A percentile compares a stretch with the other conserved stretches of the same genome.
phyloP scores from a whole-genome alignment of 2,329 filamentous ascomycete genomes.

The Calonectria leucothoes region DNA sequence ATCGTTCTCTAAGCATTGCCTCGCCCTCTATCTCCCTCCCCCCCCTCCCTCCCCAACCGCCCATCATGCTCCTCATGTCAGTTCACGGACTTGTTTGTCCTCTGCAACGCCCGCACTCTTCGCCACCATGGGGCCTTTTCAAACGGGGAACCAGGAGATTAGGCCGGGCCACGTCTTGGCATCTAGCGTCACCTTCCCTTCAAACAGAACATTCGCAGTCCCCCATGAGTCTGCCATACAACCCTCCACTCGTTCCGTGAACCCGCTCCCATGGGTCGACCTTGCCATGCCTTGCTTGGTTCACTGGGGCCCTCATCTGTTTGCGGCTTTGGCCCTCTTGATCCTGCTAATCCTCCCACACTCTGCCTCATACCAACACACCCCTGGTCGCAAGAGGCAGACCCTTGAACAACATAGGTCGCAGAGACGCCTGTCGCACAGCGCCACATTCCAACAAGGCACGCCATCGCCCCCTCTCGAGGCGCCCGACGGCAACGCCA shows the following conservation, averaged over 20 bases:
- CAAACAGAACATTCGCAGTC: constrained; percentile 10
- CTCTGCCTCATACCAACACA: background rate
- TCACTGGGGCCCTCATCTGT: constrained; percentile 1
- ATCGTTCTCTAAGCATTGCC: constrained; percentile 12
- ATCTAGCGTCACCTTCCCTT: constrained; percentile 12
- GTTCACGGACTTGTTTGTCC: constrained; percentile 15
- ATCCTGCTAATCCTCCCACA: background rate
- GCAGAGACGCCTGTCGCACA: constrained; percentile 16
- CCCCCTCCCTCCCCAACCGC: background rate
- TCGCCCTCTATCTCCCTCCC: constrained; percentile 3
- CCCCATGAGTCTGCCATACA: constrained; percentile 1
- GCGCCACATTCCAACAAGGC: constrained; percentile 38
- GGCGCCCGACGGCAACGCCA: constrained; percentile 38
- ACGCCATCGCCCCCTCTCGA: constrained; percentile 36
- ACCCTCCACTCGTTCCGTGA: constrained; percentile 4
- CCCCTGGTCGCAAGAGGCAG: background rate
- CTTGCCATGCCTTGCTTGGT: background rate
- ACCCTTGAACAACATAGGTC: background rate
- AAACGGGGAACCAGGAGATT: constrained; percentile 24
- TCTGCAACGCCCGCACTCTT: constrained; percentile 11
- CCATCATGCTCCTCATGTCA: constrained; percentile 18
- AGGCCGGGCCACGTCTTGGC: constrained; percentile 16
- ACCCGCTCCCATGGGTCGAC: constrained; percentile 18
- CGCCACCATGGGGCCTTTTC: constrained; percentile 19
- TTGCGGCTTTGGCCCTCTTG: constrained; percentile 1